Evolutionary conservation across 2,329 filamentous ascomycete genomes (phyloP).

Genomic region (Aspergillus pseudoviridinutans): DNA sequence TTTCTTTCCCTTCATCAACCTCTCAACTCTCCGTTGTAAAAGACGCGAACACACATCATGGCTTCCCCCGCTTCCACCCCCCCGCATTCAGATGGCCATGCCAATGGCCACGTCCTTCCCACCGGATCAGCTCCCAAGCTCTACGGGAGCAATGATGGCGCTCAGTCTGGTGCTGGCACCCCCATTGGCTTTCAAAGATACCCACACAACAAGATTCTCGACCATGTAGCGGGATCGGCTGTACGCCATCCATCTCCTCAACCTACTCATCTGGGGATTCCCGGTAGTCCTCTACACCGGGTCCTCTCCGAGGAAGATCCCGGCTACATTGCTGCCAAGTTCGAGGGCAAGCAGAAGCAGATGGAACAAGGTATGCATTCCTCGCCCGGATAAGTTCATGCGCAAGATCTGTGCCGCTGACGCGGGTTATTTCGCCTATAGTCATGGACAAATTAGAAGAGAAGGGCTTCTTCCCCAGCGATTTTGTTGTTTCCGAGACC

Average conservation of each 20-base stretch:
- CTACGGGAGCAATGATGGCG: constrained; percentile 29
- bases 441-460: constrained; percentile 77
- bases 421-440: constrained; percentile 28
- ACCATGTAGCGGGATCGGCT: constrained; percentile 50
- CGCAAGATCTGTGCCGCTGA: neutral
- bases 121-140: constrained; percentile 29
- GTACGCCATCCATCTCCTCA: constrained; percentile 76
- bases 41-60: constrained; percentile 19
- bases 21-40: neutral
- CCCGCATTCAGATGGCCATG: constrained; percentile 21
- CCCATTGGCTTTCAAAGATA: constrained; percentile 41
- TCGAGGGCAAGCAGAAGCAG: constrained; percentile 87
- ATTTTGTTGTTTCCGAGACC: constrained; percentile 80
- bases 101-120: constrained; percentile 28
- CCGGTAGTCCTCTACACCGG: constrained; percentile 58
- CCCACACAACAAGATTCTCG: constrained; percentile 55
- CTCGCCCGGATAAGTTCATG: neutral
- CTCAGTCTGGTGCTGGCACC: constrained; percentile 36
- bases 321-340: constrained; percentile 91
- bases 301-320: constrained; percentile 83
- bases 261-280: constrained; percentile 77
- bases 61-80: constrained; percentile 28
- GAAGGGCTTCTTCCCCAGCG: constrained; percentile 79
- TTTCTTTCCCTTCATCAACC: neutral
- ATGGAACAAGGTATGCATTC: constrained; percentile 66